Conservation (phyloP, 1,284 basidiomycete species). For the Hemileia vastatrix region DNA sequence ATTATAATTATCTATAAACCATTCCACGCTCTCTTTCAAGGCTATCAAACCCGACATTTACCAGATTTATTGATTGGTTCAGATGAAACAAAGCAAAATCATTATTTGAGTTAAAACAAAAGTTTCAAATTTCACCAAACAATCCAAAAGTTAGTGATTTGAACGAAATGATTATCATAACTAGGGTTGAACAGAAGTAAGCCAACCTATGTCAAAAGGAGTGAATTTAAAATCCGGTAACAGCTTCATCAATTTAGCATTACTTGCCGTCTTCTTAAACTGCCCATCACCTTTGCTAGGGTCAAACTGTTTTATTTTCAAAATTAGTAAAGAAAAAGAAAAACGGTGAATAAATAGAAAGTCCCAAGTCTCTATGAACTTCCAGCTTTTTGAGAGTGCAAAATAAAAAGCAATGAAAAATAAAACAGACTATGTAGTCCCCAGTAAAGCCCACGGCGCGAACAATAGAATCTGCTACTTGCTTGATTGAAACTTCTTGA, state of each 20-base stretch:
- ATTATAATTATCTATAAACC: conserved; percentile 68
- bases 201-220: conserved; percentile 63
- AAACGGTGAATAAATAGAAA: neutral
- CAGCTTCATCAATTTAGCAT: conserved; percentile 62
- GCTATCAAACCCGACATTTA: too few relatives aligned
- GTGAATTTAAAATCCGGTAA: conserved; percentile 70
- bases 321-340: neutral
- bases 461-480: conserved; percentile 73
- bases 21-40: conserved; percentile 59
- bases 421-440: conserved; percentile 54
- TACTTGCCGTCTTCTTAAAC: conserved; percentile 86
- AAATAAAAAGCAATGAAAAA: conserved; percentile 6
- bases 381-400: neutral
- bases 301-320: conserved; percentile 40
- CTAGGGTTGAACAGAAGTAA: neutral
- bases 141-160: too few relatives aligned
- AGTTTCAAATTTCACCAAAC: too few relatives aligned
- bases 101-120: conserved; percentile 8
- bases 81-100: conserved; percentile 1
- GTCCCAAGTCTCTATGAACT: conserved; percentile 51
- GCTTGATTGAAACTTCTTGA: conserved; percentile 77
- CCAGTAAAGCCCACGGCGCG: conserved; percentile 64
- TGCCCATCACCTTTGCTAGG: conserved; percentile 60
- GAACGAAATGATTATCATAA: neutral
- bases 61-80: too few relatives aligned